Evolutionary conservation across 257 asterid genomes (phyloP).

Genomic region (Solanum piurae): DNA sequence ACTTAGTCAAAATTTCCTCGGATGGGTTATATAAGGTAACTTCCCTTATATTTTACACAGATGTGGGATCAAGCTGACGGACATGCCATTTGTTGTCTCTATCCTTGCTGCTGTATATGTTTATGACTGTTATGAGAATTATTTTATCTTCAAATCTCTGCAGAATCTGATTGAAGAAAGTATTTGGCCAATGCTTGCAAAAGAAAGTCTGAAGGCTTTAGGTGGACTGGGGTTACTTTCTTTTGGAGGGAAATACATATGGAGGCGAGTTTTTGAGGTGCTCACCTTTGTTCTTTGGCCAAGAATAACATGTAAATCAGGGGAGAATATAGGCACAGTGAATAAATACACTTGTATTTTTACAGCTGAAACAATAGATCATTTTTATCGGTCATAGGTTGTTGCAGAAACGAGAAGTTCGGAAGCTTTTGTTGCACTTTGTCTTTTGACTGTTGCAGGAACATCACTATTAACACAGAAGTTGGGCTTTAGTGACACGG

Average conservation of each 20-base stretch:
- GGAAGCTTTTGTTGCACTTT: constrained; percentile 97
- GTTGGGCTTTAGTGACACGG: constrained; percentile 99
- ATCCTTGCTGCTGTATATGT: constrained; percentile 3
- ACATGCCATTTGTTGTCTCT: neutral
- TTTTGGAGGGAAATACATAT: constrained; percentile 80
- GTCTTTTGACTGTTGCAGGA: constrained; percentile 96
- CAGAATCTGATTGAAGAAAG: constrained; percentile 77
- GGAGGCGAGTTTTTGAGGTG: constrained; percentile 94
- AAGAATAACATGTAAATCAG: neutral
- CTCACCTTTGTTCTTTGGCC: constrained; percentile 8
- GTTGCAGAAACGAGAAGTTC: constrained; percentile 97
- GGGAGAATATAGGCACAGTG: neutral
- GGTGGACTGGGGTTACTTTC: constrained; percentile 87
- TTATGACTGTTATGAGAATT: neutral
- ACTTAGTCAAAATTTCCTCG: neutral
- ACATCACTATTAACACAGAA: constrained; percentile 90
- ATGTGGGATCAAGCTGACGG: neutral
- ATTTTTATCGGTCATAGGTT: constrained; percentile 46
- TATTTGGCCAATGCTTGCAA: constrained; percentile 81
- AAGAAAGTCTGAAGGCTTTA: constrained; percentile 93
- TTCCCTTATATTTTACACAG: neutral
- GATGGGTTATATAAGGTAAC: neutral
- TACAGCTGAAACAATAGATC: constrained; percentile 4
- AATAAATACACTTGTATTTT: constrained; percentile 1
- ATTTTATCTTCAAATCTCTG: constrained; percentile 7